These are phyloP conservation scores for Aspergillus pseudoviridinutans DNA, from an alignment of 2,329 filamentous ascomycete species.

Conservation along the genomic window DNA sequence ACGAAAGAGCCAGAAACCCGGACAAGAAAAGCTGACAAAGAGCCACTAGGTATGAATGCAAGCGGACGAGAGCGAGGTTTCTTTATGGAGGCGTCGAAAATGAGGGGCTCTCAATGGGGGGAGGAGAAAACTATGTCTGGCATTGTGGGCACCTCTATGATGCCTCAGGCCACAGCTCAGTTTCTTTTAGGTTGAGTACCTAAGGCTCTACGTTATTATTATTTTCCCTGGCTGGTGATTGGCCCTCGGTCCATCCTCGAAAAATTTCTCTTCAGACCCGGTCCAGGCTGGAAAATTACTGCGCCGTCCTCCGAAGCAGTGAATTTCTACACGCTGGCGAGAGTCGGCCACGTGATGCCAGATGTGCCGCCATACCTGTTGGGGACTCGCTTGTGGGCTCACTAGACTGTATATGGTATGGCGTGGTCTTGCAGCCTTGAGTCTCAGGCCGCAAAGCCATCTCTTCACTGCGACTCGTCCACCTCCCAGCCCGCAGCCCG, in stretches of 20 bases:
- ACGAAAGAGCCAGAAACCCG: slow-evolving; percentile 14
- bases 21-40: slow-evolving; percentile 7
- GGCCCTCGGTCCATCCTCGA: slow-evolving; percentile 2
- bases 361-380: slow-evolving; percentile 14
- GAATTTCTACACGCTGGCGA: background rate
- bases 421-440: slow-evolving; percentile 21
- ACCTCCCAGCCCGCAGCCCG: slow-evolving; percentile 13
- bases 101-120: slow-evolving; percentile 16
- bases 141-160: slow-evolving; percentile 19
- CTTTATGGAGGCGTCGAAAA: slow-evolving; percentile 14
- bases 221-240: slow-evolving; percentile 13
- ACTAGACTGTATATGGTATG: slow-evolving; percentile 12
- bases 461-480: slow-evolving; percentile 26
- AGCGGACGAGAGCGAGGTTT: slow-evolving; percentile 5
- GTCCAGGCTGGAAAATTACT: slow-evolving; percentile 1
- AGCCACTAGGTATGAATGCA: slow-evolving; percentile 7
- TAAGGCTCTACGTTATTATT: slow-evolving; percentile 16
- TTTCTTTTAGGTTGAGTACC: background rate
- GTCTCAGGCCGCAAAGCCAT: slow-evolving; percentile 23
- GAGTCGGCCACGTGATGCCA: slow-evolving; percentile 3
- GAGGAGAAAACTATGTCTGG: slow-evolving; percentile 21
- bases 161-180: slow-evolving; percentile 16
- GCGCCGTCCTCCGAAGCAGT: background rate
- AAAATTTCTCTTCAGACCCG: slow-evolving; percentile 9
- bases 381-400: slow-evolving; percentile 20